Conservation (phyloP, 2,329 filamentous ascomycete genomes). For the Coniella lustricola region DNA sequence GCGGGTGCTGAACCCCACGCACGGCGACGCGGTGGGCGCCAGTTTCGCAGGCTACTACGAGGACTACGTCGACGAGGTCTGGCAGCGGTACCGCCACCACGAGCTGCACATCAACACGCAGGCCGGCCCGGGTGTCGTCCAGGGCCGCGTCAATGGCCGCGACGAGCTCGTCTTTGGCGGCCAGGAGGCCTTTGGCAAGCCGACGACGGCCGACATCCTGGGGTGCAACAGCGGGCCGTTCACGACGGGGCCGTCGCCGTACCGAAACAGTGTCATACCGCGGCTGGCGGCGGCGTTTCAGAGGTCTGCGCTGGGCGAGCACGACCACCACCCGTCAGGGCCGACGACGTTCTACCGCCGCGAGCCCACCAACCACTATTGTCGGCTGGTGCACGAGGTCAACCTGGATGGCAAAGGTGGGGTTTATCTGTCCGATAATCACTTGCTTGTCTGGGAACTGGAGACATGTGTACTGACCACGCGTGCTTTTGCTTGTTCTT, state of each 20-base stretch:
- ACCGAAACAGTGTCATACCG: conserved; percentile 39
- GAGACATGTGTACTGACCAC: neutral
- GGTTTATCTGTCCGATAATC: neutral
- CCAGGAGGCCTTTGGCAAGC: conserved; percentile 43
- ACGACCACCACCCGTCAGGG: conserved; percentile 32
- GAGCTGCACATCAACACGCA: conserved; percentile 59
- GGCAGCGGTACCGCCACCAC: conserved; percentile 29
- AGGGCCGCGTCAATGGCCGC: conserved; percentile 38
- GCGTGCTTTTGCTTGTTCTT: neutral
- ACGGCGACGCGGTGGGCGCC: conserved; percentile 34
- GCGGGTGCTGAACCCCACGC: conserved; percentile 38
- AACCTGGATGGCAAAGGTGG: conserved; percentile 40
- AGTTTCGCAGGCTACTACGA: conserved; percentile 39
- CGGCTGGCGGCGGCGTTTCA: conserved; percentile 41
- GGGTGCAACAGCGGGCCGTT: conserved; percentile 60
- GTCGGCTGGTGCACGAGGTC: conserved; percentile 46
- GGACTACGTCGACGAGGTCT: conserved; percentile 35
- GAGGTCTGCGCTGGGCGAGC: conserved; percentile 45
- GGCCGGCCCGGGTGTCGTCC: conserved; percentile 46
- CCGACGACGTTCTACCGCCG: conserved; percentile 31
- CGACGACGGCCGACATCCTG: conserved; percentile 57
- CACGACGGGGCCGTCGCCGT: conserved; percentile 31
- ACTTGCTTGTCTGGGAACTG: too few species aligned
- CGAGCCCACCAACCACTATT: conserved; percentile 50
- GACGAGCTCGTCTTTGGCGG: conserved; percentile 32